phyloP scores from a whole-genome alignment of 2,329 filamentous ascomycete species.

The Proliferodiscus dingleyae region DNA sequence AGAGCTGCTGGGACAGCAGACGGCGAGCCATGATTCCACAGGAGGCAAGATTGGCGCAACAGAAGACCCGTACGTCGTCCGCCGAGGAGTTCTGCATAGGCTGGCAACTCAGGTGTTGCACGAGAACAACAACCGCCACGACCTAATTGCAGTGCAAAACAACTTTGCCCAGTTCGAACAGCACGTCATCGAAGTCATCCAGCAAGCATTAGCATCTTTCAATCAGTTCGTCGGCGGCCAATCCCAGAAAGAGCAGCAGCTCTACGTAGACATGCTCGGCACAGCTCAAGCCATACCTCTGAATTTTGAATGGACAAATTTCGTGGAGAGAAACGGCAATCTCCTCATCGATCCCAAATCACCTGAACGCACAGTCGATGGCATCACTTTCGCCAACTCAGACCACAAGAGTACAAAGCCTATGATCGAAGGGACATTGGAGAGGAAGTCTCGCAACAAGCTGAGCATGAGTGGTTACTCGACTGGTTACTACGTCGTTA shows the following conservation, averaged over 20 bases:
- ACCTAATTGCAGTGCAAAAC: constrained; percentile 85
- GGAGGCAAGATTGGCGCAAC: constrained; percentile 64
- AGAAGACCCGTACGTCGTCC: constrained; percentile 85
- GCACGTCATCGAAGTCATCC: constrained; percentile 77
- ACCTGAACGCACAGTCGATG: constrained; percentile 66
- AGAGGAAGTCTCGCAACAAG: constrained; percentile 87
- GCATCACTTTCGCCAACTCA: constrained; percentile 84
- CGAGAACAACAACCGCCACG: constrained; percentile 94
- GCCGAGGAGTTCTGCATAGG: constrained; percentile 75
- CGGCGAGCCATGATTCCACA: constrained; percentile 72
- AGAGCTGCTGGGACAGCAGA: constrained; percentile 83
- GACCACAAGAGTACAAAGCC: constrained; percentile 74
- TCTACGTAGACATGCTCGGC: constrained; percentile 79
- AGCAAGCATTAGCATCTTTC: constrained; percentile 78
- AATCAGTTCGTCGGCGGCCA: constrained; percentile 75
- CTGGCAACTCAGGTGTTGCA: constrained; percentile 87
- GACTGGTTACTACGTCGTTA: constrained; percentile 84
- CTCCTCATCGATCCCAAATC: constrained; percentile 74
- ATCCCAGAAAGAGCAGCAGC: constrained; percentile 71
- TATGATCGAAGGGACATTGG: constrained; percentile 80
- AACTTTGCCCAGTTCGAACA: constrained; percentile 84
- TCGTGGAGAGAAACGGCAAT: constrained; percentile 65
- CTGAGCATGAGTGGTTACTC: constrained; percentile 69
- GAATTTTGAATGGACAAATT: constrained; percentile 90
- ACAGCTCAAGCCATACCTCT: constrained; percentile 71